Evolutionary conservation across 345 rosid genomes (phyloP).

Genomic region (Sisymbrium altissimum): DNA sequence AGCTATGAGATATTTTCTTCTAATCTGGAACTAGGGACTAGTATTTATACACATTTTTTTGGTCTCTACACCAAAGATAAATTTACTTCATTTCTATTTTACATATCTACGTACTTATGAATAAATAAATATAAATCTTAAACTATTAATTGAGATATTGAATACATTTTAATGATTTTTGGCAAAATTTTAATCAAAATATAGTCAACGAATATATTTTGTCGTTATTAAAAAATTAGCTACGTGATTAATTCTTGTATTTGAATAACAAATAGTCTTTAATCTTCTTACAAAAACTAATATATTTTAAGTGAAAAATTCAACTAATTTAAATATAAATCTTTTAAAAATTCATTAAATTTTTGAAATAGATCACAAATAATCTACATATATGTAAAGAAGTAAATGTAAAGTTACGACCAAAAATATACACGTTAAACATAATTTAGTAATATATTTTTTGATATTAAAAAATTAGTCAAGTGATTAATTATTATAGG

Average conservation of each 20-base stretch:
- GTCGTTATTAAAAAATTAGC: background rate
- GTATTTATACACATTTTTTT: background rate
- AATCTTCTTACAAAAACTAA: no score
- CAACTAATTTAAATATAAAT: background rate
- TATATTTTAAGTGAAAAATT: background rate
- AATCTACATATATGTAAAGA: background rate
- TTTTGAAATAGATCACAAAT: background rate
- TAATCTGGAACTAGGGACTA: background rate
- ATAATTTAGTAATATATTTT: background rate
- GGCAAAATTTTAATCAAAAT: background rate
- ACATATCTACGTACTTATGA: background rate
- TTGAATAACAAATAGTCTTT: background rate
- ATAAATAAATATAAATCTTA: background rate
- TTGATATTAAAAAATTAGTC: background rate
- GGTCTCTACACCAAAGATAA: background rate
- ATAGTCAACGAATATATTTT: background rate
- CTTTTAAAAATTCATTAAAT: background rate
- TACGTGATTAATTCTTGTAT: background rate
- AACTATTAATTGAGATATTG: background rate
- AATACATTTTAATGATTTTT: background rate
- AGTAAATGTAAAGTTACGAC: background rate
- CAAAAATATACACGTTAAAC: background rate
- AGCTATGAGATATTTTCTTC: background rate
- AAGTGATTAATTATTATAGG: background rate
- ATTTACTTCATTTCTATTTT: background rate